A percentile compares a stretch with the other conserved stretches of the same genome.
Evolutionary conservation across 1,284 basidiomycete species (phyloP).

Genomic region (Phylloboletellus chloephorus): DNA sequence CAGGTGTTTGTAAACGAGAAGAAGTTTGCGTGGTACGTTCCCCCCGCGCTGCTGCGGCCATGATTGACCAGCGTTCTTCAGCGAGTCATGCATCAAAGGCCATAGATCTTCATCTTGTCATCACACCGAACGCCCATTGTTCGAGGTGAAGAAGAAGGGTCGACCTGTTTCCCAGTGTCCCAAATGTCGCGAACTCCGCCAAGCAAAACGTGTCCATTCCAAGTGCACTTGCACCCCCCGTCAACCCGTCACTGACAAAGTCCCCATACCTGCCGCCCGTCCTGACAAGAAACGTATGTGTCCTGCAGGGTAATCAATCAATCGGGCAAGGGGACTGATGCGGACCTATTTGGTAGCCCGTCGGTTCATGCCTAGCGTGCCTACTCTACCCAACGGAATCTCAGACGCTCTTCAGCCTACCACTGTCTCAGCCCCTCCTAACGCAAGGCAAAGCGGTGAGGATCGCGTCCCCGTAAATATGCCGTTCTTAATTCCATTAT

Average conservation of each 20-base stretch:
- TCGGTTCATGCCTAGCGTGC: constrained; percentile 54
- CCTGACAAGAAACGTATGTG: constrained; percentile 51
- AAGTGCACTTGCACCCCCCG: constrained; percentile 58
- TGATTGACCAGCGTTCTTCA: constrained; percentile 28
- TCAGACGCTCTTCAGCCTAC: constrained; percentile 37
- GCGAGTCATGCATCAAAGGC: constrained; percentile 85
- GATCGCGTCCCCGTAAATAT: background rate
- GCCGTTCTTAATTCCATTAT: constrained; percentile 10
- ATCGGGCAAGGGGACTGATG: constrained; percentile 5
- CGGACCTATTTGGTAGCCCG: constrained; percentile 35
- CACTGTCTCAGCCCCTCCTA: constrained; percentile 23
- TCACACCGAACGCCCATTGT: constrained; percentile 76
- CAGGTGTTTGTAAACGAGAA: constrained; percentile 75
- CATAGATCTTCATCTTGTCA: constrained; percentile 80
- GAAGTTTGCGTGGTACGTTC: constrained; percentile 72
- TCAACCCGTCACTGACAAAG: constrained; percentile 35
- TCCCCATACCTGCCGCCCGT: constrained; percentile 32
- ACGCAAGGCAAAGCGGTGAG: constrained; percentile 51
- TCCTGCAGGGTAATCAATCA: background rate
- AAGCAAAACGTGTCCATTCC: constrained; percentile 67
- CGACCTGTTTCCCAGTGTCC: constrained; percentile 80
- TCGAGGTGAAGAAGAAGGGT: constrained; percentile 84
- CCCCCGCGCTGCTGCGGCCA: background rate
- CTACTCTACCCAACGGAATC: constrained; percentile 62
- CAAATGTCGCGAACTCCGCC: constrained; percentile 70